These are phyloP conservation scores for Trichoderma citrinoviride DNA, from an alignment of 2,329 filamentous ascomycete genomes.

Conservation along the genomic window DNA sequence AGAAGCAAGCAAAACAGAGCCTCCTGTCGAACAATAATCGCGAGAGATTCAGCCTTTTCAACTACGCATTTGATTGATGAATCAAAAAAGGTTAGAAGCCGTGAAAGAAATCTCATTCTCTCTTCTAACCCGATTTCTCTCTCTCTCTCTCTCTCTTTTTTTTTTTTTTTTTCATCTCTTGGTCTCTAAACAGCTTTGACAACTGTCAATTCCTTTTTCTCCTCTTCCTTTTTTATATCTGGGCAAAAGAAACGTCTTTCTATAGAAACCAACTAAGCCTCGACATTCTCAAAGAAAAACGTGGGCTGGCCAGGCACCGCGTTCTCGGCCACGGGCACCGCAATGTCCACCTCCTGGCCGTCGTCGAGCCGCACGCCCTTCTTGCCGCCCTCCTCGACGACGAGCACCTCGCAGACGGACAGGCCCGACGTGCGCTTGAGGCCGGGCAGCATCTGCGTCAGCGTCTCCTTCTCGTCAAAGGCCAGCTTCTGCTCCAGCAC, in stretches of 20 bases:
- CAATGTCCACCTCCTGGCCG: constrained; percentile 55
- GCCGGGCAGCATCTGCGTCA: constrained; percentile 74
- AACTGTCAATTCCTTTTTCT: background rate
- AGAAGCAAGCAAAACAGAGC: background rate
- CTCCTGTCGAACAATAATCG: background rate
- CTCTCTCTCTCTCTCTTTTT: background rate
- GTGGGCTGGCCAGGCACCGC: constrained; percentile 80
- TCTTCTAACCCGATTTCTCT: constrained; percentile 5
- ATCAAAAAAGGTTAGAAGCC: background rate
- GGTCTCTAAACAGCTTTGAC: background rate
- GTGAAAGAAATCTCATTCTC: constrained; percentile 6
- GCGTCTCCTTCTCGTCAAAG: constrained; percentile 78
- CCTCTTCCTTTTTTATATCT: background rate
- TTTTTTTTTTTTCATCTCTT: background rate
- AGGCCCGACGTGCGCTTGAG: constrained; percentile 73
- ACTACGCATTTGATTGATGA: background rate
- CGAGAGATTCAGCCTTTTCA: background rate
- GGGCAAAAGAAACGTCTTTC: background rate
- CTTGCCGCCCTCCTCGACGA: constrained; percentile 69
- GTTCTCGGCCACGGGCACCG: constrained; percentile 60
- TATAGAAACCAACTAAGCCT: constrained; percentile 34
- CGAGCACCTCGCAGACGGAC: constrained; percentile 67
- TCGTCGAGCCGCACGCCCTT: constrained; percentile 55
- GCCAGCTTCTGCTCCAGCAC: constrained; percentile 82
- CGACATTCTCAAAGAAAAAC: constrained; percentile 82